Evolutionary conservation across 768 basidiomycete genomes (phyloP).

Genomic region (Auriscalpium vulgare): DNA sequence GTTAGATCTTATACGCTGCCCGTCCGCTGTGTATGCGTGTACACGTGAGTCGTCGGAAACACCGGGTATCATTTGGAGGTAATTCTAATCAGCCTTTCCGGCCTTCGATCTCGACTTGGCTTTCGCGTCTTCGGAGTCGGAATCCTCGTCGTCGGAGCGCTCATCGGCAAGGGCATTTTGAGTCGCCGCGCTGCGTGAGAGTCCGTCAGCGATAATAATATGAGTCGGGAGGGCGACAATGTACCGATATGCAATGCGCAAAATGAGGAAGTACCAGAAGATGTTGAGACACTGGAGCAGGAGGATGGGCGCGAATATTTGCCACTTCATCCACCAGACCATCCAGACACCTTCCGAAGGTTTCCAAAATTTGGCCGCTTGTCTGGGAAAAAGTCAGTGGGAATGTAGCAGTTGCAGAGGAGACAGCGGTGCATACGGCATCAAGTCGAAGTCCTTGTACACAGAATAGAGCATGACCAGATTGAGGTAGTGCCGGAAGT

Average conservation of each 20-base stretch:
- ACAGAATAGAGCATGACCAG: slow-evolving; percentile 82
- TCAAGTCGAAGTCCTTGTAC: slow-evolving; percentile 65
- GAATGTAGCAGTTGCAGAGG: background rate
- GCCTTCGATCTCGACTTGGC: background rate
- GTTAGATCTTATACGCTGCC: no score
- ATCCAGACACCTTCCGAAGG: slow-evolving; percentile 66
- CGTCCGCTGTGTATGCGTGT: no score
- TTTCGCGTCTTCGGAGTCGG: slow-evolving; percentile 24
- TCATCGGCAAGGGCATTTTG: slow-evolving; percentile 50
- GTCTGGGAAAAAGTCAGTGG: slow-evolving; percentile 27
- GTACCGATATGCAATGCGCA: slow-evolving; percentile 67
- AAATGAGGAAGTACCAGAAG: slow-evolving; percentile 90
- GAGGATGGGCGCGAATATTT: slow-evolving; percentile 68
- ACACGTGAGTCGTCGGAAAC: no score
- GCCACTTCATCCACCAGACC: slow-evolving; percentile 70
- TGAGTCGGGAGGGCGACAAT: slow-evolving; percentile 20
- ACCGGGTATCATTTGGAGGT: no score
- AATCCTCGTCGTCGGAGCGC: slow-evolving; percentile 63
- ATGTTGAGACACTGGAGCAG: slow-evolving; percentile 79
- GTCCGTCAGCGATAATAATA: background rate
- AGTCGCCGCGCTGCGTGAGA: slow-evolving; percentile 40
- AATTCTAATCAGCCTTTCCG: no score
- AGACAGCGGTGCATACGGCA: slow-evolving; percentile 49
- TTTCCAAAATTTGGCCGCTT: slow-evolving; percentile 46
- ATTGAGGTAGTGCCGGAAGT: slow-evolving; percentile 92